Evolutionary conservation across 441 rosid genomes (phyloP), one percentile per base, ranked within the genome.

Genomic region (Gossypium davidsonii): DNA sequence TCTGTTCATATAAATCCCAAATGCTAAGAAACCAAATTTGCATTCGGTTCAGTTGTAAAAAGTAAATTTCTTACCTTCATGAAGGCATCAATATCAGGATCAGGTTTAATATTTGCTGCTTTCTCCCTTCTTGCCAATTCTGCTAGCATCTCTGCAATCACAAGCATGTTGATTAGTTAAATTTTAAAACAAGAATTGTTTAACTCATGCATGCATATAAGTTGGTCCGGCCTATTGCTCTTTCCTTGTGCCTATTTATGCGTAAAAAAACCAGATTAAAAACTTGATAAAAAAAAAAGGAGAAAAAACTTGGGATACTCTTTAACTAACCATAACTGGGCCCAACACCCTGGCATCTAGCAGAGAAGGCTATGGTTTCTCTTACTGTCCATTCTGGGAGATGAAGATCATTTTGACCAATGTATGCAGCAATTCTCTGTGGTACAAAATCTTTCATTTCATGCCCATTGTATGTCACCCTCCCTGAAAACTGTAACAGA

Each of bases 271-370:
- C 51, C 15, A 18, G 52, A 64, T 42, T 21, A 17, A 70, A 39
- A 39, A 39, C 59, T 17, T 72, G 4, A 9, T 37, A 0, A 37
- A 37, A 39, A 28, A 1, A 6, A 8, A 17, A 6, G 57, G 9
- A 21, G 26, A 31, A 73, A 51, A 15, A 49, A 51, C 4, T 34
- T 39, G 61, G 31, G 26, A 55, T 21, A 37, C 9, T 48, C 44
- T 63, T 20, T 12, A 34, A 77, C 79, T 49, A 46, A 80, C 89
- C 86, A 49, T 81, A 83, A 18, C 86, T 56, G 18, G 73, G 57
- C 10, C 88, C 90, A 5, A 83, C 80, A 26, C 90, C 90, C 67
- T 86, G 87, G 37, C 86, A 86, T 78, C 80, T 86, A 14, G 88
- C 85, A 0, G 88, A 81, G 78, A 84, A 86, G 7, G 81, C 70